Conservation (phyloP, 768 basidiomycete species). For the Xerocomus brunneocitrinus region DNA sequence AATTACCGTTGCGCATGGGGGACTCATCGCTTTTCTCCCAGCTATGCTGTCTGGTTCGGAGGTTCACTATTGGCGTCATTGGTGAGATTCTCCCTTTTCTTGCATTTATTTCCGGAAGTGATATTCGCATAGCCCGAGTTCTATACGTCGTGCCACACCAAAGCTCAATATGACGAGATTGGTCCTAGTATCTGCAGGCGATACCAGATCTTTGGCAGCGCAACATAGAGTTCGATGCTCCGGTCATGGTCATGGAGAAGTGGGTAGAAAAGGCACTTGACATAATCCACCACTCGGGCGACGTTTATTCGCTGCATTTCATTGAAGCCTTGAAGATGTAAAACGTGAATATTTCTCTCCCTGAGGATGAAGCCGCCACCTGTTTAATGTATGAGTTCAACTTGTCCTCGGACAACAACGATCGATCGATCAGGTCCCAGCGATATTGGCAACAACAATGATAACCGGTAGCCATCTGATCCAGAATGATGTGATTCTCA, state of each 20-base stretch:
- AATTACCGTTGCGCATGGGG: neutral
- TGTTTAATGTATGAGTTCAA: too few relatives aligned
- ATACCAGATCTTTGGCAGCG: constrained; percentile 91
- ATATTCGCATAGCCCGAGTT: constrained; percentile 72
- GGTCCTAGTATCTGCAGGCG: constrained; percentile 89
- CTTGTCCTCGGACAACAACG: too few relatives aligned
- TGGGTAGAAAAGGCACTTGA: neutral
- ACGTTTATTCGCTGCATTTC: neutral
- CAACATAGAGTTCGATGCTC: constrained; percentile 44
- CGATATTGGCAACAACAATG: neutral
- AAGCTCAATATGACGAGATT: constrained; percentile 91
- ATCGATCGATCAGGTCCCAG: too few relatives aligned
- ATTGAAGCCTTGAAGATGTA: neutral
- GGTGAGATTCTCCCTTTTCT: constrained; percentile 41
- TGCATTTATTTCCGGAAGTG: neutral
- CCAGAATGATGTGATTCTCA: neutral
- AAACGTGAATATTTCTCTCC: neutral
- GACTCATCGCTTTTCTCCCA: constrained; percentile 25
- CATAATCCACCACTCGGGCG: neutral
- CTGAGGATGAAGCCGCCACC: too few relatives aligned
- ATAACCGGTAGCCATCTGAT: neutral
- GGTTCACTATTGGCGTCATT: constrained; percentile 91
- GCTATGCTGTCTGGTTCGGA: constrained; percentile 97
- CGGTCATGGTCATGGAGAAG: neutral
- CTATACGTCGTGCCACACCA: constrained; percentile 89